Conservation (phyloP, 2,329 filamentous ascomycete genomes). For the Colletotrichum shisoi region DNA sequence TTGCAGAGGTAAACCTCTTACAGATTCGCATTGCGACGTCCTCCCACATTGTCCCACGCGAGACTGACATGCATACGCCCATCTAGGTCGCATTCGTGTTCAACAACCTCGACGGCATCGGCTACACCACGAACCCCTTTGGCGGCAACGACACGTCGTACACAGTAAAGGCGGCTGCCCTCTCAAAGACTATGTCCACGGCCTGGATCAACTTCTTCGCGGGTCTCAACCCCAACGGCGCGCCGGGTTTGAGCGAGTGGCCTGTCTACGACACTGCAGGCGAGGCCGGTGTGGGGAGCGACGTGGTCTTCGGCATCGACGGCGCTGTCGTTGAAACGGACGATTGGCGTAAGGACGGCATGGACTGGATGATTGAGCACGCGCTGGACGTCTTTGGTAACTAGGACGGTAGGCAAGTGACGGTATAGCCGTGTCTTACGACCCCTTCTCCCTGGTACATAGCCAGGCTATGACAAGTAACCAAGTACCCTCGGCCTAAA, state of each 20-base stretch:
- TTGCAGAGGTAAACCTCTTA: slow-evolving; percentile 46
- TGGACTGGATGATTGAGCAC: slow-evolving; percentile 46
- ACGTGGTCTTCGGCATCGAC: slow-evolving; percentile 45
- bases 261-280: slow-evolving; percentile 42
- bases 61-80: neutral
- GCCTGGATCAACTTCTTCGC: slow-evolving; percentile 48
- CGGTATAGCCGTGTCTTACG: neutral
- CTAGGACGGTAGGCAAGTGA: slow-evolving; percentile 35
- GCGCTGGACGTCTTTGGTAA: slow-evolving; percentile 44
- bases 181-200: slow-evolving; percentile 45
- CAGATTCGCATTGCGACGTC: neutral
- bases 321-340: slow-evolving; percentile 45
- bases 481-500: no score
- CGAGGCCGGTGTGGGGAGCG: slow-evolving; percentile 41
- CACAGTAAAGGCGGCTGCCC: slow-evolving; percentile 41
- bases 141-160: slow-evolving; percentile 43
- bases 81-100: slow-evolving; percentile 54
- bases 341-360: slow-evolving; percentile 45
- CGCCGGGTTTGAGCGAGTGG: slow-evolving; percentile 41
- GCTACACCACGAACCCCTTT: slow-evolving; percentile 47
- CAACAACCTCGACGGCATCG: slow-evolving; percentile 46
- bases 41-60: neutral
- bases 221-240: slow-evolving; percentile 44
- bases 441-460: neutral
- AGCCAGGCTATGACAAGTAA: neutral